Conservation (phyloP, 805 yeast genomes). For the Teunomyces kruisii region DNA sequence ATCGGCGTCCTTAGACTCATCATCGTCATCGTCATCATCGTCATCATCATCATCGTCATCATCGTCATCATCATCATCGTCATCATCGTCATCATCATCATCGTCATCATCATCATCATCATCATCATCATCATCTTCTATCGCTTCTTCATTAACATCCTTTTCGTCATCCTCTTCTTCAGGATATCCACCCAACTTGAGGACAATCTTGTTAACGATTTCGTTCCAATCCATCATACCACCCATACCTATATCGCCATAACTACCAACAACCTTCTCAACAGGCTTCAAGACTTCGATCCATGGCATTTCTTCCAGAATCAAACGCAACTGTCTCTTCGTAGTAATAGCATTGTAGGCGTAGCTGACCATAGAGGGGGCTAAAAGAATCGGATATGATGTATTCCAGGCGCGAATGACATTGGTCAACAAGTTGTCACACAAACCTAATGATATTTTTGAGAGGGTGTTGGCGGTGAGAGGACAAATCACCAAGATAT, state of each 20-base stretch:
- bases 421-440: constrained; percentile 88
- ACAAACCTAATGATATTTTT: constrained; percentile 84
- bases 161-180: constrained; percentile 53
- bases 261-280: constrained; percentile 87
- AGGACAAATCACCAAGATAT: constrained; percentile 89
- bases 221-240: constrained; percentile 99
- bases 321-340: constrained; percentile 71
- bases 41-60: constrained; percentile 47
- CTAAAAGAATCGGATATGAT: constrained; percentile 80
- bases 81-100: constrained; percentile 45
- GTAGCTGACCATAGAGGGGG: constrained; percentile 95
- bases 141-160: constrained; percentile 41
- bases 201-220: constrained; percentile 79
- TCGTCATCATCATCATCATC: constrained; percentile 42
- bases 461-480: constrained; percentile 89
- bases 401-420: constrained; percentile 96
- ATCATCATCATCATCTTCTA: constrained; percentile 30
- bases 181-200: constrained; percentile 58
- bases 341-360: constrained; percentile 90
- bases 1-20: constrained; percentile 7
- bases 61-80: constrained; percentile 34
- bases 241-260: constrained; percentile 99
- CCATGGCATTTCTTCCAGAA: constrained; percentile 92
- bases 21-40: constrained; percentile 47
- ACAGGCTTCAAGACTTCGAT: constrained; percentile 91